These are phyloP conservation scores for Cryphonectria nitschkei DNA, from an alignment of 2,329 filamentous ascomycete species.

Conservation along the genomic window DNA sequence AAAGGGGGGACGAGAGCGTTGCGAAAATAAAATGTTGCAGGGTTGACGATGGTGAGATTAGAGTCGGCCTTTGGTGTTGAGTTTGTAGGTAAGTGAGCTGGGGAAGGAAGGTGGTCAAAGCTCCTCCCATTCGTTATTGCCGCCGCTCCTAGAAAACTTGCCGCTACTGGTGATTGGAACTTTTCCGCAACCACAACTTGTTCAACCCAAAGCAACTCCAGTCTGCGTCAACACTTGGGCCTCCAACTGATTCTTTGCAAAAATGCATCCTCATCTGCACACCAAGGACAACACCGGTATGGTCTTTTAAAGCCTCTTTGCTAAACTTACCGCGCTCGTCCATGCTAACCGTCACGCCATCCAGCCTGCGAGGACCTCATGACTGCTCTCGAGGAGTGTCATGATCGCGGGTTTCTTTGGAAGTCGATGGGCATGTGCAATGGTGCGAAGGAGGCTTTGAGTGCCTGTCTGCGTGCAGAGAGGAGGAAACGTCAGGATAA, in stretches of 20 bases:
- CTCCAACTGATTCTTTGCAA: conserved; percentile 33
- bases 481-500: conserved; percentile 75
- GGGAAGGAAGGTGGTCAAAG: conserved; percentile 25
- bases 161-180: neutral
- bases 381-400: conserved; percentile 91
- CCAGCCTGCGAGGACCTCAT: conserved; percentile 94
- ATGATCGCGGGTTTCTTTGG: conserved; percentile 88
- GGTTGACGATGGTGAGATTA: conserved; percentile 3
- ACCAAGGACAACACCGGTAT: conserved; percentile 88
- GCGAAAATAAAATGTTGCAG: neutral
- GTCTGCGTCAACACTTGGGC: neutral
- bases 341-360: conserved; percentile 15
- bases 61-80: neutral
- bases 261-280: conserved; percentile 97
- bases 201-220: neutral
- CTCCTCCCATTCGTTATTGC: conserved; percentile 1
- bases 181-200: neutral
- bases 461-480: conserved; percentile 80
- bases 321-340: neutral
- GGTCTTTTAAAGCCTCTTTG: conserved; percentile 22
- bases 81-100: neutral
- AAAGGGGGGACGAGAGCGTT: neutral
- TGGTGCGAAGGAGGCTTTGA: conserved; percentile 80
- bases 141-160: conserved; percentile 16
- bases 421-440: conserved; percentile 92